A percentile compares a stretch with the other conserved stretches of the same genome.
Conservation (phyloP, 805 yeast genomes). For the Saccharomycopsis javanensis region DNA sequence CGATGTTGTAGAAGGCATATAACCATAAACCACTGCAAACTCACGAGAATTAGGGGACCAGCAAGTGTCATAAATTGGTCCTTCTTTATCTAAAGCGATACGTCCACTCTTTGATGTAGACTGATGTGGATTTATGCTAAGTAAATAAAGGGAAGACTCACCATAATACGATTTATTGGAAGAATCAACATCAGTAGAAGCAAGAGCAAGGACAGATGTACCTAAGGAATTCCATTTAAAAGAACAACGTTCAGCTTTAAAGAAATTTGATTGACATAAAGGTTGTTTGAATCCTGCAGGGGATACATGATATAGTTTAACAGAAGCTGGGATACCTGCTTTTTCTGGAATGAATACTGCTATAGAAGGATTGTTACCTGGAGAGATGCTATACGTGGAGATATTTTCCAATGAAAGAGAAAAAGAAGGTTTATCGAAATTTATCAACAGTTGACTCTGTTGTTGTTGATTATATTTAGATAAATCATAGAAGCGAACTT, state of each 20-base stretch:
- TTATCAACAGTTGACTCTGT: constrained; percentile 29
- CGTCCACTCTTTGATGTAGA: constrained; percentile 88
- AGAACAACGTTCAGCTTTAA: constrained; percentile 90
- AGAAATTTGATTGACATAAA: constrained; percentile 76
- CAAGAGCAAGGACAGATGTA: constrained; percentile 85
- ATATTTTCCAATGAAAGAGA: constrained; percentile 47
- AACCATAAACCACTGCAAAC: constrained; percentile 95
- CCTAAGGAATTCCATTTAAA: constrained; percentile 93
- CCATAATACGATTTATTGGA: constrained; percentile 94
- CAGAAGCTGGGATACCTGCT: constrained; percentile 81
- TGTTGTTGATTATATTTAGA: constrained; percentile 11
- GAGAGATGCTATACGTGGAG: constrained; percentile 60
- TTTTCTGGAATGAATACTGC: constrained; percentile 87
- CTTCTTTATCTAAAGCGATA: constrained; percentile 72
- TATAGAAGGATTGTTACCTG: constrained; percentile 82
- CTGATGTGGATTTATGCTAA: constrained; percentile 45
- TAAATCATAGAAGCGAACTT: constrained; percentile 60
- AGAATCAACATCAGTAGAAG: constrained; percentile 92
- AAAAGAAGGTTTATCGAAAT: constrained; percentile 46
- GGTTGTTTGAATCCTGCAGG: constrained; percentile 49
- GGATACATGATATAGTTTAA: constrained; percentile 74
- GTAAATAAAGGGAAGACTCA: constrained; percentile 81
- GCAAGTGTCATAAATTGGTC: constrained; percentile 89
- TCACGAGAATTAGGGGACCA: constrained; percentile 97
- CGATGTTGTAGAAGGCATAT: constrained; percentile 93